phyloP scores from a whole-genome alignment of 768 basidiomycete species.

The Coprinellus micaceus region DNA sequence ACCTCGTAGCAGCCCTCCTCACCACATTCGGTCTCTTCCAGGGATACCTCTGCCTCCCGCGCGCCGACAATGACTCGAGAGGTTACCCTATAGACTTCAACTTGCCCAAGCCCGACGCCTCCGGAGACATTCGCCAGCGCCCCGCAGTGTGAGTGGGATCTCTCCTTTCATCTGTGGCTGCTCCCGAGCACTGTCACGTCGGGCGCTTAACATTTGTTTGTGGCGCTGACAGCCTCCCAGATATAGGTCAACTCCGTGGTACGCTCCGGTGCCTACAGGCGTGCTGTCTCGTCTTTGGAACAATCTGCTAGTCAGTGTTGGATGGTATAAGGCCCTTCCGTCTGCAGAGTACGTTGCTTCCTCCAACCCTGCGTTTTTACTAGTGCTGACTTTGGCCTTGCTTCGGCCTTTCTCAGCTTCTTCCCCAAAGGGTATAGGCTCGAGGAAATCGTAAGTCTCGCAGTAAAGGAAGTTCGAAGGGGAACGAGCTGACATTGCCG shows the following conservation, averaged over 20 bases:
- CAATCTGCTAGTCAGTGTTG: too few relatives aligned
- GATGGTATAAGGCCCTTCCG: too few relatives aligned
- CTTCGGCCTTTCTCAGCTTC: conserved; percentile 22
- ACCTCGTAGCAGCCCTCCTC: conserved; percentile 23
- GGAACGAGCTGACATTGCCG: conserved; percentile 19
- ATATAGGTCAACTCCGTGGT: too few relatives aligned
- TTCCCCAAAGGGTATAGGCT: conserved; percentile 40
- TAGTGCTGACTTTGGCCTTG: background rate
- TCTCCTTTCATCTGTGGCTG: background rate
- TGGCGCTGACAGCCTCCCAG: too few relatives aligned
- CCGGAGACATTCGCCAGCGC: conserved; percentile 17
- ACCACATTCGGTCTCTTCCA: conserved; percentile 27
- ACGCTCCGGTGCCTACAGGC: too few relatives aligned
- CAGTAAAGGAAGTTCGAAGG: too few relatives aligned
- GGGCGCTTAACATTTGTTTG: too few relatives aligned
- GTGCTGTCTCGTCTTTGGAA: too few relatives aligned
- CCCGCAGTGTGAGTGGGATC: conserved; percentile 8
- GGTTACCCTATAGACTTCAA: conserved; percentile 14
- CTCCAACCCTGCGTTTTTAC: conserved; percentile 24
- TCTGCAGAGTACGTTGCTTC: conserved; percentile 38
- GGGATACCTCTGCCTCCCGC: conserved; percentile 38
- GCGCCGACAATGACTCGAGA: conserved; percentile 16
- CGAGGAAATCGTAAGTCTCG: conserved; percentile 39
- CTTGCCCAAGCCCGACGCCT: conserved; percentile 16
- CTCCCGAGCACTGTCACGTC: conserved; percentile 34